Evolutionary conservation across 306 rosid genomes (phyloP).

Genomic region (Cicer pinnatifidum): DNA sequence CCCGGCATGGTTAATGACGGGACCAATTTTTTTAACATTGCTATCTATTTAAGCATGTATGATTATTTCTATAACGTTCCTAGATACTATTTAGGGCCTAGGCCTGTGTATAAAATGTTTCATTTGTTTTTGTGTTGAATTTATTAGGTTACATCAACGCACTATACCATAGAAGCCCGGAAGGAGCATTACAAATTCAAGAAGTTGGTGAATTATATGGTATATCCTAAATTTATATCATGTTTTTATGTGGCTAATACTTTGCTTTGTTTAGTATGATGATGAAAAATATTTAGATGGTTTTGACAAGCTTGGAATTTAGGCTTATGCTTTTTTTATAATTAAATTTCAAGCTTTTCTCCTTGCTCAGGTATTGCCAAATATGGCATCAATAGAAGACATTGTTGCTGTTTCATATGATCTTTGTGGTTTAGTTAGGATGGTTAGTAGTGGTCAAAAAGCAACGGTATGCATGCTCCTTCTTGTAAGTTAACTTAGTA

Average conservation of each 20-base stretch:
- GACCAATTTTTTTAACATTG: background rate
- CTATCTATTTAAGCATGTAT: constrained; percentile 25
- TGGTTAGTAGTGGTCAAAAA: constrained; percentile 68
- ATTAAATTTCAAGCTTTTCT: constrained; percentile 34
- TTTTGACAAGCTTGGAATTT: constrained; percentile 21
- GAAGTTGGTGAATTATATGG: constrained; percentile 79
- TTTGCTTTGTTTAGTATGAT: constrained; percentile 27
- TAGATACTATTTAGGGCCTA: constrained; percentile 11
- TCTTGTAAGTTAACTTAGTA: constrained; percentile 37
- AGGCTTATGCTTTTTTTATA: constrained; percentile 28
- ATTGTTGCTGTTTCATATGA: constrained; percentile 79
- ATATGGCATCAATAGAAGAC: constrained; percentile 90
- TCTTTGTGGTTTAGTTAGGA: constrained; percentile 84
- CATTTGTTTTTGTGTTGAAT: constrained; percentile 42
- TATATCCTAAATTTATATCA: constrained; percentile 34
- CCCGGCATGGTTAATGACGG: background rate
- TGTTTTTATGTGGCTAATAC: constrained; percentile 33
- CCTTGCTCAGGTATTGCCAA: constrained; percentile 81
- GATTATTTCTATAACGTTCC: constrained; percentile 30
- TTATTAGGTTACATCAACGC: constrained; percentile 85
- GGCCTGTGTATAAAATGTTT: constrained; percentile 7
- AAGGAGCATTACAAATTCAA: constrained; percentile 92
- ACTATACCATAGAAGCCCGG: constrained; percentile 80
- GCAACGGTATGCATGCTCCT: constrained; percentile 66
- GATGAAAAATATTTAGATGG: constrained; percentile 35